A percentile compares a stretch with the other conserved stretches of the same genome.
Evolutionary conservation across 768 basidiomycete species (phyloP).

Genomic region (Atractiella rhizophila): DNA sequence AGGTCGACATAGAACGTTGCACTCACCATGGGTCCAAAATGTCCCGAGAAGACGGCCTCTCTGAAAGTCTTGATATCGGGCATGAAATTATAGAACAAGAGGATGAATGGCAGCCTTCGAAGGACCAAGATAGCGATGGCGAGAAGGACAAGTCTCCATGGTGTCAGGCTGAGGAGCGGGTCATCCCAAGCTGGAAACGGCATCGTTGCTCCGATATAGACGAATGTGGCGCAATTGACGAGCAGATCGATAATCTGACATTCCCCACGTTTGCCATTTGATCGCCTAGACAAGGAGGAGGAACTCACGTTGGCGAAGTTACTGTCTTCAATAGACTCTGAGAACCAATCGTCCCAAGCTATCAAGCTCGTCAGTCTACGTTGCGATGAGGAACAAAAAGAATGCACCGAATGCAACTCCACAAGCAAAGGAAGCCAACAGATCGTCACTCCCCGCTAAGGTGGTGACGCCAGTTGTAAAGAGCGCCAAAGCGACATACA

Average conservation of each 20-base stretch:
- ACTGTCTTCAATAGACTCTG: conserved; percentile 37
- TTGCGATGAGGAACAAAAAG: conserved; percentile 90
- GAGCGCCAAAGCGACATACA: conserved; percentile 34
- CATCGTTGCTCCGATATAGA: conserved; percentile 93
- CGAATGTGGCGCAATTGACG: conserved; percentile 85
- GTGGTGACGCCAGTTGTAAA: conserved; percentile 51
- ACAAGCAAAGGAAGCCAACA: conserved; percentile 79
- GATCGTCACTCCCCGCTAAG: conserved; percentile 19
- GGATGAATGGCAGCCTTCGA: conserved; percentile 56
- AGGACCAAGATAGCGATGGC: conserved; percentile 59
- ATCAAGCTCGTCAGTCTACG: conserved; percentile 1
- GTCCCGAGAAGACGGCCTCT: conserved; percentile 81
- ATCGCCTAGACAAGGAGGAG: not conserved
- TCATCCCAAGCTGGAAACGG: conserved; percentile 62
- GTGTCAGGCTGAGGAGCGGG: conserved; percentile 37
- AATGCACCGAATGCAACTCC: conserved; percentile 92
- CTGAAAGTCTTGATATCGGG: conserved; percentile 85
- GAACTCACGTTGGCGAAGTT: conserved; percentile 74
- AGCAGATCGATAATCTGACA: conserved; percentile 83
- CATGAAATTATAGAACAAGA: conserved; percentile 68
- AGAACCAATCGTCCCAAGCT: conserved; percentile 18
- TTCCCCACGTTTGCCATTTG: conserved; percentile 36
- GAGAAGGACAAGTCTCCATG: conserved; percentile 63
- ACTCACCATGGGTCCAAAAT: conserved; percentile 74
- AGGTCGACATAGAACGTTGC: conserved; percentile 24